Evolutionary conservation across 768 basidiomycete species (phyloP), one percentile per base, ranked within the genome.

Genomic region (Tricholoma terreum): DNA sequence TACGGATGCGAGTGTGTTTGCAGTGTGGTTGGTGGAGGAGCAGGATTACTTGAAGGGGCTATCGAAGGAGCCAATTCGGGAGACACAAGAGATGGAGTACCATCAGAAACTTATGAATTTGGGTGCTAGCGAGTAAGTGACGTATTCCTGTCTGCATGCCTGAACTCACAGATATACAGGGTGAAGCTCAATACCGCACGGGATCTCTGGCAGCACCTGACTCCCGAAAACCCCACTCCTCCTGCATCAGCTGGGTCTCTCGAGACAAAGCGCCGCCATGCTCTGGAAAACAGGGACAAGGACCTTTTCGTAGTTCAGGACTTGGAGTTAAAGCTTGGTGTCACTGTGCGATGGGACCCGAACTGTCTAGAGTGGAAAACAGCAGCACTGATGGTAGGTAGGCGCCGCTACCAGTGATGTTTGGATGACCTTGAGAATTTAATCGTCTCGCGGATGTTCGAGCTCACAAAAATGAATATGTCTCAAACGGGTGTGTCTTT

Each of bases 381-480:
- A 4, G 42, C 10, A 11, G 42, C 19, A 1, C 14, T 53, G 15
- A 0, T 36, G 46, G 45, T 35, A 15, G 31, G 30, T 12, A 43
- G 42, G 10, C 2, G 15, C 14, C 15, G 9, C 38, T 30, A 50
- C n/a, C 19, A 57, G 38, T 22, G 27, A 52, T 46, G 19, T n/a
- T 38, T 58, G 19, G 52, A 53, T 38, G 52, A 38, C 19, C 52
- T 42, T 42, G 65, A 72, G 54, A 45, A 38, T 0, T 54, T 69
- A 6, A 40, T 70, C 4, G 57, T 68, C 6, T 54, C 55, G 4
- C 30, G 61, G 17, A 62, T 70, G 62, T 68, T 70, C 58, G 65
- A 70, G 54, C 60, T 70, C 1, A 60, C 59, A 2, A 68, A 68
- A 48, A 65, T 66, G 61, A 68, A 68, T 50, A 59, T 65, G 55